Conservation (phyloP, 768 basidiomycete genomes). For the Dacryopinax spathularia region DNA sequence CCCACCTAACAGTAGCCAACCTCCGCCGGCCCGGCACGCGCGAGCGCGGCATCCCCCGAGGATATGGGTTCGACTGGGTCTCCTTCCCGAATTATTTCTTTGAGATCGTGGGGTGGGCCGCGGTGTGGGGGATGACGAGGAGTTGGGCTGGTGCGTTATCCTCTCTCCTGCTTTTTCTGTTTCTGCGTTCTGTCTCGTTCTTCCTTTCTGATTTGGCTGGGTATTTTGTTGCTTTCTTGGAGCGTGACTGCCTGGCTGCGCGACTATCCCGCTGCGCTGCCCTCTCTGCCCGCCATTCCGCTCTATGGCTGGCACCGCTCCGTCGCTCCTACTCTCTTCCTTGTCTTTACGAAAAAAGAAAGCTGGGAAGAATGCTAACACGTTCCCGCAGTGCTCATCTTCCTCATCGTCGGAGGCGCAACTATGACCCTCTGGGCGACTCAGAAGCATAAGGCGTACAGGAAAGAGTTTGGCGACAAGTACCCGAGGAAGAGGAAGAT, state of each 20-base stretch:
- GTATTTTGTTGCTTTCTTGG: background rate
- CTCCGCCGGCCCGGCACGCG: conserved; percentile 71
- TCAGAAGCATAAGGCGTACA: conserved; percentile 82
- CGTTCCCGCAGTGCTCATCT: conserved; percentile 39
- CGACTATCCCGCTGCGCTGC: too few species aligned
- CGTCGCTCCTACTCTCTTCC: too few species aligned
- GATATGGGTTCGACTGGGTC: conserved; percentile 79
- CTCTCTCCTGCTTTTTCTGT: background rate
- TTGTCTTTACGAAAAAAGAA: too few species aligned
- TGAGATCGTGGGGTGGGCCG: conserved; percentile 63
- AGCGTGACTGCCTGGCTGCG: too few species aligned
- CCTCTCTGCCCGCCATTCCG: too few species aligned
- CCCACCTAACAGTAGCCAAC: conserved; percentile 67
- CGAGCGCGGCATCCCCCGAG: conserved; percentile 73
- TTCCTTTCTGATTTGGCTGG: conserved; percentile 29
- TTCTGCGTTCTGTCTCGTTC: conserved; percentile 2
- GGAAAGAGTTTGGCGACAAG: conserved; percentile 81
- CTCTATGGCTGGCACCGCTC: too few species aligned
- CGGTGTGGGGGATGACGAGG: conserved; percentile 61
- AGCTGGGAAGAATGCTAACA: too few species aligned
- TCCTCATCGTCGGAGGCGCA: conserved; percentile 42
- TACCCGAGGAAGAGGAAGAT: conserved; percentile 64
- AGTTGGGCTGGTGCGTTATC: conserved; percentile 56
- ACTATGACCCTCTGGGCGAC: conserved; percentile 80
- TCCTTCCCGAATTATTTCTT: conserved; percentile 93